A percentile compares a stretch with the other conserved stretches of the same genome.
phyloP scores from a whole-genome alignment of 2,329 filamentous ascomycete species.

The Rhinocladiella similis region DNA sequence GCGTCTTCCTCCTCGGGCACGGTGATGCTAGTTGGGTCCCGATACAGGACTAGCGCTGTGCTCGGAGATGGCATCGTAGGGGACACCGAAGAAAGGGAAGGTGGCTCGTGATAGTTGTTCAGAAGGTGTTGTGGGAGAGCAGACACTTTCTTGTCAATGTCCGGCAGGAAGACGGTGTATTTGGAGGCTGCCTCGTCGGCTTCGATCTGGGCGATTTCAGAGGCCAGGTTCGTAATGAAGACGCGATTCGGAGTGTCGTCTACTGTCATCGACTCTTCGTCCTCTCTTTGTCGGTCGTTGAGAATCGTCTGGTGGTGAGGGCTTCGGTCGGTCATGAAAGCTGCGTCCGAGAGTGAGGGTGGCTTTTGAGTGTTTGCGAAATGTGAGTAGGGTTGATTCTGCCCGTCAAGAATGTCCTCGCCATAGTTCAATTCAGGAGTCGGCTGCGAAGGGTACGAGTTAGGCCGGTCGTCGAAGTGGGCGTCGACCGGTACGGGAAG shows the following conservation, averaged over 20 bases:
- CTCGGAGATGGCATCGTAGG: slow-evolving; percentile 43
- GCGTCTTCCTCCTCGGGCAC: slow-evolving; percentile 73
- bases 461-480: background rate
- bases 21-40: slow-evolving; percentile 72
- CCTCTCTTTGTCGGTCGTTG: no score
- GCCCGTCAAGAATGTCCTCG: background rate
- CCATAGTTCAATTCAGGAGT: no score
- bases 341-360: slow-evolving; percentile 38
- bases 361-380: background rate
- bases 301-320: no score
- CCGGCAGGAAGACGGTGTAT: slow-evolving; percentile 70
- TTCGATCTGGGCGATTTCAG: slow-evolving; percentile 73
- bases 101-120: background rate
- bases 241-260: slow-evolving; percentile 85
- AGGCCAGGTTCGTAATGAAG: slow-evolving; percentile 88
- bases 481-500: background rate
- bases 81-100: background rate
- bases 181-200: slow-evolving; percentile 48
- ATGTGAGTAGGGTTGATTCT: background rate
- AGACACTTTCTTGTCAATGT: slow-evolving; percentile 78
- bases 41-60: slow-evolving; percentile 73
- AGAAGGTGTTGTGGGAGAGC: slow-evolving; percentile 70
- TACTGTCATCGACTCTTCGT: slow-evolving; percentile 71
- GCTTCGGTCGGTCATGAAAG: slow-evolving; percentile 63
- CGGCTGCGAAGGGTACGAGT: background rate